phyloP scores from a whole-genome alignment of 331 rosid species.

The Prunus yedoensis region DNA sequence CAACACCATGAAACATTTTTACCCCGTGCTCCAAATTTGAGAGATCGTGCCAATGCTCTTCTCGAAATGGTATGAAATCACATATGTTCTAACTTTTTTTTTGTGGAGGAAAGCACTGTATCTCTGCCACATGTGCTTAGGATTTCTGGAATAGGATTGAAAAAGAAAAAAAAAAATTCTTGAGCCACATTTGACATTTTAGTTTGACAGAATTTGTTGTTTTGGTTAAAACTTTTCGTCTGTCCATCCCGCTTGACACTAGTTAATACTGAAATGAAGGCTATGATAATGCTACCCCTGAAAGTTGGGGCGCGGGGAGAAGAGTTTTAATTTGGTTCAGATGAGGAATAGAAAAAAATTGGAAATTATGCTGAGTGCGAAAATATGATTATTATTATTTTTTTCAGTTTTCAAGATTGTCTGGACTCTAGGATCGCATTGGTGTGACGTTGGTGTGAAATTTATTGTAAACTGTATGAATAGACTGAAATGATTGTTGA shows the following conservation, averaged over 20 bases:
- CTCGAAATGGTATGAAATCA: constrained; percentile 74
- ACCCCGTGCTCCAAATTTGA: constrained; percentile 98
- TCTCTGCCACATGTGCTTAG: not conserved
- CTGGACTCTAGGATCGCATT: not conserved
- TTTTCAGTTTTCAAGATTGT: not conserved
- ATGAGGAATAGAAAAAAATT: not conserved
- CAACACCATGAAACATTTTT: constrained; percentile 98
- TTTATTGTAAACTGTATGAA: not conserved
- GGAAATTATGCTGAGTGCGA: too few species aligned
- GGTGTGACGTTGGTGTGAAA: not conserved
- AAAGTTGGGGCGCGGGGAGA: not conserved
- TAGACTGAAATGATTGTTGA: not conserved
- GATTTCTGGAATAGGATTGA: not conserved
- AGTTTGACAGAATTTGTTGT: not conserved
- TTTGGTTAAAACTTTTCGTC: too few species aligned
- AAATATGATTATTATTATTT: too few species aligned
- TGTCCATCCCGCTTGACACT: not conserved
- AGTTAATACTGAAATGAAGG: not conserved
- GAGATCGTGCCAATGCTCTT: constrained; percentile 97
- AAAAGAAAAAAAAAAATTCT: too few species aligned
- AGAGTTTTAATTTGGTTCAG: not conserved
- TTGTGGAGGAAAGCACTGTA: not conserved
- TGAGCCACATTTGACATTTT: not conserved
- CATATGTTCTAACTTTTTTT: constrained; percentile 5
- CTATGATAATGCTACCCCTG: not conserved